Base-by-base conservation (phyloP, 1,139 yeast species). In the Taphrina sp. region DNA sequence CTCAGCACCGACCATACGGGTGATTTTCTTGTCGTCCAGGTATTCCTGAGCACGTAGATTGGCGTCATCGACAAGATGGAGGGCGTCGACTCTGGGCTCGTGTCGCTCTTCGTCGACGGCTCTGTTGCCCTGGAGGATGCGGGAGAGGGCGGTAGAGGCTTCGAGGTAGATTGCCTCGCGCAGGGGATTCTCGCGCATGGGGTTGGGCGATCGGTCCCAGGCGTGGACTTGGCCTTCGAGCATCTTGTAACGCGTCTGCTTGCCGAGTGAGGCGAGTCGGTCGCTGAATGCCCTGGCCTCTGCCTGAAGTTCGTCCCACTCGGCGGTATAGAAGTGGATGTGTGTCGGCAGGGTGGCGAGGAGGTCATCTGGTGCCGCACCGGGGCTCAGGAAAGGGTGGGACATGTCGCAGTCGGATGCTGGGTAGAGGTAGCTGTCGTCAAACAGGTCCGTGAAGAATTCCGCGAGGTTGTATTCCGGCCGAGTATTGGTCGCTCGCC, bases 181-280 rank as follows among this genome's bases (percentile, higher is more conserved):
- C 36, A 42, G 14, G 12, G 17, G 17, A 17, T 42, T 28, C 14
- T 31, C 36, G 26, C 24, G 28, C 17, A 42, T 28, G 7, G 47
- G 47, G 29, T 42, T 42, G 3, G 47, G 23, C 24, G 28, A 17
- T 17, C 47, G 35, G n/a, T 42, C 47, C 47, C 47, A 42, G n/a
- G 24, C 47, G 24, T 42, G 47, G 14, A 42, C 47, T 20, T 42
- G 47, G 17, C 33, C 47, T 12, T 29, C 29, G 10, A 31, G 36
- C 12, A 42, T 29, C 12, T 23, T 42, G 19, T 26, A 42, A n/a
- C 26, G 35, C 1, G 24, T 23, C 8, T 31, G 47, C 26, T 29
- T 28, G 3, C 47, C 36, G 23, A 42, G 35, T 10, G 16, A 7
- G 5, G 12, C 3, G 14, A 42, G 47, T 26, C 47, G 47, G 23